Percentiles rank a stretch among this genome's conserved stretches.
Evolutionary conservation across 176 grass and related monocot species (phyloP).

Genomic region (Musa beccarii): DNA sequence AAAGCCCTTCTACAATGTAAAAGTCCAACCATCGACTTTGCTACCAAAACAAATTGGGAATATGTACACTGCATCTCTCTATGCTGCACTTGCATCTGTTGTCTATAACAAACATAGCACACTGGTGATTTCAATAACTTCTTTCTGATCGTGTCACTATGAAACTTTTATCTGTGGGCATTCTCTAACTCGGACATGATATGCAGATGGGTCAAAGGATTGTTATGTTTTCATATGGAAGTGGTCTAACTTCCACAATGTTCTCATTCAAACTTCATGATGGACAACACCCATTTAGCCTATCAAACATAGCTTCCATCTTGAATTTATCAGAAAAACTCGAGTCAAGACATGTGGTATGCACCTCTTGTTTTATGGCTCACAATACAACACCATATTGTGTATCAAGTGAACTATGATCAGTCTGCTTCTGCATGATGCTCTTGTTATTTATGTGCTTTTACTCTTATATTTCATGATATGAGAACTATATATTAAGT

Average conservation of each 20-base stretch:
- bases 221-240: conserved; percentile 99
- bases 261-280: conserved; percentile 76
- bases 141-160: neutral
- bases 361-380: neutral
- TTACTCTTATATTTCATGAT: no score
- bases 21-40: conserved; percentile 69
- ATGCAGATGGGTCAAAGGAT: conserved; percentile 56
- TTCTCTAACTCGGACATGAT: no score
- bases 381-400: no score
- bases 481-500: no score
- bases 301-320: conserved; percentile 62
- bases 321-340: conserved; percentile 70
- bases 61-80: conserved; percentile 73
- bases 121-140: conserved; percentile 42
- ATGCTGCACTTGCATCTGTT: conserved; percentile 64
- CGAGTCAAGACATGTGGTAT: conserved; percentile 71
- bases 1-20: conserved; percentile 62
- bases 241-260: conserved; percentile 87
- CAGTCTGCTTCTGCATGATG: no score
- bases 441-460: no score
- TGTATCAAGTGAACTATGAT: no score
- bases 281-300: conserved; percentile 60
- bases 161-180: no score
- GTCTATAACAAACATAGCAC: conserved; percentile 48
- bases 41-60: conserved; percentile 74